Conservation (phyloP, 768 basidiomycete species). For the Coprinellus micaceus region DNA sequence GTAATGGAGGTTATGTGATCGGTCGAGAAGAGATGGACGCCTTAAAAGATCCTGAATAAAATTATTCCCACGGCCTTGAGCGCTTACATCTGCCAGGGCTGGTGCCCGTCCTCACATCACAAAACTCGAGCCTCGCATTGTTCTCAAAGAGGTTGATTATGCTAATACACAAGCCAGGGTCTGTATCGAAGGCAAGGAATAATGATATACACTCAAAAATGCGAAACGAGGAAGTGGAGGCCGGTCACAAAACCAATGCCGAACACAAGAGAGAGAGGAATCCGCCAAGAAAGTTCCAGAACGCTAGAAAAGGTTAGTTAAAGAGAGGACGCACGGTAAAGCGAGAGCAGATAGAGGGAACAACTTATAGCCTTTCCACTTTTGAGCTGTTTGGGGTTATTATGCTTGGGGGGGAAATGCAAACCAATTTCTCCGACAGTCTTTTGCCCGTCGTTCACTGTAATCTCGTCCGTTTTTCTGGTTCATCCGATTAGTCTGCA, state of each 20-base stretch:
- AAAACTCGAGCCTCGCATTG: too few relatives aligned
- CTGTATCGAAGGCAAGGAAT: neutral
- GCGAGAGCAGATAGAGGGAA: neutral
- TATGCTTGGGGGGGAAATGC: neutral
- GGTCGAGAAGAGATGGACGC: neutral
- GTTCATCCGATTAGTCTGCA: neutral
- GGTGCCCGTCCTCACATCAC: too few relatives aligned
- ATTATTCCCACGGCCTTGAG: neutral
- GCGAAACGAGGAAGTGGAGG: neutral
- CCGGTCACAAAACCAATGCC: too few relatives aligned
- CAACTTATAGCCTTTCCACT: neutral
- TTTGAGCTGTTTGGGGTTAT: neutral
- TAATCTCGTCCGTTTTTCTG: conserved; percentile 43
- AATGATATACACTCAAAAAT: neutral
- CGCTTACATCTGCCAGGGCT: neutral
- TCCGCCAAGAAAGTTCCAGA: neutral
- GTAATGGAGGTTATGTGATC: neutral
- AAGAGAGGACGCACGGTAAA: neutral
- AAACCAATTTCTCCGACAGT: neutral
- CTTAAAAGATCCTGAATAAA: neutral
- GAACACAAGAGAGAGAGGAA: too few relatives aligned
- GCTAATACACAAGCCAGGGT: neutral
- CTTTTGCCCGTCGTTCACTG: conserved; percentile 21
- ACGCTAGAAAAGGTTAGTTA: neutral
- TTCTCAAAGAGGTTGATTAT: too few relatives aligned